These are phyloP conservation scores for Phytophthora sp. DNA, from an alignment of 352 stramenopile species.

Conservation along the genomic window DNA sequence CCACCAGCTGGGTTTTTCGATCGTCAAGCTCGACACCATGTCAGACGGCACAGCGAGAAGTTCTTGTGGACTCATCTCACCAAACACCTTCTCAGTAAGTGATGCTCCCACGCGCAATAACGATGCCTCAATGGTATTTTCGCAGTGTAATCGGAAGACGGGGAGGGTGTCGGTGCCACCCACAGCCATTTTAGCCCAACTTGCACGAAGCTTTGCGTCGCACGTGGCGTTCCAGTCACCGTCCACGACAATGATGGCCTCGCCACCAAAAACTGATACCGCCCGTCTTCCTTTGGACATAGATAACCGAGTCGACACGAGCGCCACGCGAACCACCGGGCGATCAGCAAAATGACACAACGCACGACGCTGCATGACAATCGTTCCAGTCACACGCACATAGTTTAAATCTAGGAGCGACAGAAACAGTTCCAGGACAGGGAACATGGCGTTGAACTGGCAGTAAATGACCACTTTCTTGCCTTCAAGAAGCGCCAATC, in stretches of 20 bases:
- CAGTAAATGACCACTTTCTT: slow-evolving; percentile 83
- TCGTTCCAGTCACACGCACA: slow-evolving; percentile 67
- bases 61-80: slow-evolving; percentile 75
- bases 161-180: slow-evolving; percentile 51
- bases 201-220: slow-evolving; percentile 82
- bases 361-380: slow-evolving; percentile 58
- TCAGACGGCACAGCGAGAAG: slow-evolving; percentile 67
- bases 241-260: slow-evolving; percentile 83
- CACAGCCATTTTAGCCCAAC: slow-evolving; percentile 73
- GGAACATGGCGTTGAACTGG: slow-evolving; percentile 76
- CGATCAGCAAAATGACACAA: slow-evolving; percentile 78
- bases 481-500: slow-evolving; percentile 60
- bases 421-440: slow-evolving; percentile 75
- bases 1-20: slow-evolving; percentile 81
- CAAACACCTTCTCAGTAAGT: slow-evolving; percentile 82
- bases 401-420: slow-evolving; percentile 65
- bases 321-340: slow-evolving; percentile 64
- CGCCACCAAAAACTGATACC: slow-evolving; percentile 69
- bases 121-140: slow-evolving; percentile 80
- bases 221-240: slow-evolving; percentile 84
- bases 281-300: slow-evolving; percentile 47
- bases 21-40: slow-evolving; percentile 38
- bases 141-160: slow-evolving; percentile 83
- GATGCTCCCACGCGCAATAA: slow-evolving; percentile 74
- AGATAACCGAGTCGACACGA: slow-evolving; percentile 71